Base-by-base conservation (phyloP, 2,329 filamentous ascomycete species). In the Aureobasidium uvarum region DNA sequence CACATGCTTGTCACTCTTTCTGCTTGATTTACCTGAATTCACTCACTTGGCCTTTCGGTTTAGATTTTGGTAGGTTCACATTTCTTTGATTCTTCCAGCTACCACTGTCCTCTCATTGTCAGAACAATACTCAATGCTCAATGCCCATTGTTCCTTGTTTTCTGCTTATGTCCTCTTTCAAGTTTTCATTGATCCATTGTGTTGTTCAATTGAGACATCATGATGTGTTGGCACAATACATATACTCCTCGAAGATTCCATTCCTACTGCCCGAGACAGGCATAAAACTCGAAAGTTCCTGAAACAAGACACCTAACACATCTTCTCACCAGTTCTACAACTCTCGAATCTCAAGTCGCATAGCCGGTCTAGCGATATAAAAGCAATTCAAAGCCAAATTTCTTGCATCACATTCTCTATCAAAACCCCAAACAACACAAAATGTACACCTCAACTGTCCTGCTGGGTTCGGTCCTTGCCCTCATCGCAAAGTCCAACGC, bases 401-500 rank as follows among this genome's bases (percentile, higher is more conserved):
- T 60, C 36, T 45, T 51, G 33, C 62, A 62, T 14, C 50, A 64
- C 62, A 43, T 5, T 56, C 50, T 38, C 41, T 64, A 41, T 20
- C 43, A 41, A n/a, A 54, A 51, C 18, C 23, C 20, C n/a, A 52
- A 33, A 48, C 23, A 28, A 28, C 16, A 16, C 39, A 58, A 33
- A 23, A 66, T 55, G 38, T 18, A 38, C 46, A 14, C 25, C 46
- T 31, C 46, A 16, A 31, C 46, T 20, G 14, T 16, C n/a, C 13
- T 28, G 20, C 46, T 36, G 25, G 25, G 25, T n/a, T 33, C 28
- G 28, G 52, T 23, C 18, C 33, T 56, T n/a, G 52, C 52, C 52
- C 36, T 56, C 18, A 20, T 39, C n/a, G 52, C 52, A 23, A 56
- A 28, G 23, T 36, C 82, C 71, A 83, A 84, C 60, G 90, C 87